Evolutionary conservation across 257 asterid species (phyloP), one percentile per base, ranked within the genome.

Genomic region (Solanum bukasovii): DNA sequence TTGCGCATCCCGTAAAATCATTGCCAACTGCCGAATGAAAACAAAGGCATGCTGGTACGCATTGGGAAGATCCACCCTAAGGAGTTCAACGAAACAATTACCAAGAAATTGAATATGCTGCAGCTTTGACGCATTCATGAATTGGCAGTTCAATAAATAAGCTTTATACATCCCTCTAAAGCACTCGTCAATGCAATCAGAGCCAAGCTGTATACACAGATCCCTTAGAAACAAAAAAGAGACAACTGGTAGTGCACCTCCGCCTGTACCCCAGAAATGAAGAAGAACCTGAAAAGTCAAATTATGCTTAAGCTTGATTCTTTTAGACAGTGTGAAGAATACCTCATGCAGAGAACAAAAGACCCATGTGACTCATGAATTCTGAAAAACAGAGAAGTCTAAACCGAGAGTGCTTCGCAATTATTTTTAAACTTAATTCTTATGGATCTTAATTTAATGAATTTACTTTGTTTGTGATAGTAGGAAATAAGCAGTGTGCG

Each of bases 211-310:
- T 67, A 95, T 38, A 91, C 98, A 97, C 75, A 93, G 90, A 89
- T 96, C 98, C 88, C 98, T 94, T 87, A 97, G 81, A 93, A 97
- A 96, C 74, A 97, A 89, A 92, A 96, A 95, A 83, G 99, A 95
- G 89, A 92, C 98, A 88, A 95, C 95, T 38, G 99, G 98, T 79
- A 96, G 94, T 84, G 97, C 98, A 83, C 99, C 98, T 37, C 96
- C 95, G 25, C 98, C 98, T 0, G 98, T 96, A 86, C 98, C 98
- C 98, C 98, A 97, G 89, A 95, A 97, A 94, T 97, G 99, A 91
- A 95, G 97, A 84, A 94, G 96, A 89, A 92, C 98, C 99, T 96
- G 95, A 72, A 92, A 90, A 88, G 29, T 42, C 63, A 33, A 38
- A 59, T 11, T 68, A 38, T 20, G n/a, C 35, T 42, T 31, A 82